Evolutionary conservation across 108 stramenopile genomes (phyloP).

Genomic region (Chaetoceros muelleri): DNA sequence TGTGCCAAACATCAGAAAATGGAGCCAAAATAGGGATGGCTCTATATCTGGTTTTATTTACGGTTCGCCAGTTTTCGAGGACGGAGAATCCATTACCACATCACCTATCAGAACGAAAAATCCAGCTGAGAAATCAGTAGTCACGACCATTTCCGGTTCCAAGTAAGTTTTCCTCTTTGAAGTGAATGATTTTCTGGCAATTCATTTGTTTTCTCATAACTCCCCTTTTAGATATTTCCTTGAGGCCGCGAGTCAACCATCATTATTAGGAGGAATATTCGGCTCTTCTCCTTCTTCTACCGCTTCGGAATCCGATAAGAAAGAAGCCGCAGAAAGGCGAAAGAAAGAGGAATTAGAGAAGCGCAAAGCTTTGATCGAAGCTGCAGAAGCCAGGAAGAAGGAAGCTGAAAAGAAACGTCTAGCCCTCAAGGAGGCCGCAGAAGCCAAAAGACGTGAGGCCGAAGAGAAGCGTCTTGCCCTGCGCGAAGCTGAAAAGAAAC

Average conservation of each 20-base stretch:
- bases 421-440: conserved; percentile 19
- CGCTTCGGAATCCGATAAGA: background rate
- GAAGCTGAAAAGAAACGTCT: conserved; percentile 9
- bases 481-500: conserved; percentile 11
- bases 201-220: background rate
- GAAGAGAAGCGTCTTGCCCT: conserved; percentile 9
- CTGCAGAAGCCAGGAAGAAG: conserved; percentile 11
- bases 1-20: background rate
- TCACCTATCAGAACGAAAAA: conserved; percentile 18
- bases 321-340: background rate
- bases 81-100: conserved; percentile 16
- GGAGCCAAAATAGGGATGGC: conserved; percentile 1
- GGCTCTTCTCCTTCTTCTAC: background rate
- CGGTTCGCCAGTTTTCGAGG: conserved; percentile 16
- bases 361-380: conserved; percentile 5
- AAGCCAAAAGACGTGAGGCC: conserved; percentile 9
- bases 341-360: background rate
- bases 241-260: conserved; percentile 1
- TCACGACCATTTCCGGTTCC: conserved; percentile 24
- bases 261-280: background rate
- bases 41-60: conserved; percentile 21
- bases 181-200: background rate
- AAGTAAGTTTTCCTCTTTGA: conserved; percentile 3
- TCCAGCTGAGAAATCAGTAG: conserved; percentile 19
- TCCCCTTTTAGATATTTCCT: conserved; percentile 23